phyloP scores from a whole-genome alignment of 331 rosid genomes.

The Ulmus americana region DNA sequence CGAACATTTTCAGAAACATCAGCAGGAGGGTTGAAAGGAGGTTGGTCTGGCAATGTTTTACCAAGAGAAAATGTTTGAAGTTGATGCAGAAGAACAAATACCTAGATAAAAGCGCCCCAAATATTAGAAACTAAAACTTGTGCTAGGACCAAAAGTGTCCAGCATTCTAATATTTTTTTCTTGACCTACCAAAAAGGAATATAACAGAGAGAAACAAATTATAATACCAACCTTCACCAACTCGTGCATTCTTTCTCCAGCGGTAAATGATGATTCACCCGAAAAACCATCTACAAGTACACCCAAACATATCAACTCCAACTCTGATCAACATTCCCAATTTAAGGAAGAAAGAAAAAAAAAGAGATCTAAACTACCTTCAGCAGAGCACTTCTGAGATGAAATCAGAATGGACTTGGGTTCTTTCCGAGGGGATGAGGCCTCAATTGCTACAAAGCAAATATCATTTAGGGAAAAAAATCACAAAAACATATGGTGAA shows the following conservation, averaged over 20 bases:
- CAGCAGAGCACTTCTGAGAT: slow-evolving; percentile 32
- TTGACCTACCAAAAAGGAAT: slow-evolving; percentile 3
- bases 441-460: slow-evolving; percentile 61
- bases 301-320: slow-evolving; percentile 16
- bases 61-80: slow-evolving; percentile 71
- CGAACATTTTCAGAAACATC: slow-evolving; percentile 37
- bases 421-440: slow-evolving; percentile 68
- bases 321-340: not conserved
- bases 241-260: slow-evolving; percentile 80
- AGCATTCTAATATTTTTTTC: not conserved
- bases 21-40: slow-evolving; percentile 47
- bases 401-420: slow-evolving; percentile 51
- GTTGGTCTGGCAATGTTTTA: slow-evolving; percentile 62
- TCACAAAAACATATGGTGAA: slow-evolving; percentile 13
- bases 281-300: slow-evolving; percentile 40
- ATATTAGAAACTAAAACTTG: slow-evolving; percentile 9
- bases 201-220: slow-evolving; percentile 7
- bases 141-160: not conserved
- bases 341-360: not conserved
- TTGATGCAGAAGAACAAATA: slow-evolving; percentile 72
- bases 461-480: slow-evolving; percentile 16
- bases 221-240: slow-evolving; percentile 58
- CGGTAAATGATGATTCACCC: slow-evolving; percentile 55
- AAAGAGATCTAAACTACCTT: slow-evolving; percentile 29
- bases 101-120: slow-evolving; percentile 35